These are phyloP conservation scores for Paraleonurus japonicus DNA, from an alignment of 257 asterid species.

Conservation along the genomic window DNA sequence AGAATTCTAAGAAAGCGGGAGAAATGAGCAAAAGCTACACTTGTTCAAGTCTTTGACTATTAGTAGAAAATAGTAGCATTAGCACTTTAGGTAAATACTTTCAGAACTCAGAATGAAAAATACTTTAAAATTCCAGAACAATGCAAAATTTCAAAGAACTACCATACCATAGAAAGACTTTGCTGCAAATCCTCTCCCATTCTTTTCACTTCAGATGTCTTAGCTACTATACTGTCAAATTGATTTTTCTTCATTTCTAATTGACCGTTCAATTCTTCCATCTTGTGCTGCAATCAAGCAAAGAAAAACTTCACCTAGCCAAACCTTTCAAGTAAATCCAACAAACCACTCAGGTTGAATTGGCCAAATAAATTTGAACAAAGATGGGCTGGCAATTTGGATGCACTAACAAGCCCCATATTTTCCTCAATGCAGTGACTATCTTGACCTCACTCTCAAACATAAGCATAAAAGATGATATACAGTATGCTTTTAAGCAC, in stretches of 20 bases:
- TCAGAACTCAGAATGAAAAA: slow-evolving; percentile 1
- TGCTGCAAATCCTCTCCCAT: slow-evolving; percentile 61
- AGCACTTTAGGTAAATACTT: slow-evolving; percentile 8
- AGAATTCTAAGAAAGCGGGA: slow-evolving; percentile 12
- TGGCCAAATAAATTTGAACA: slow-evolving; percentile 13
- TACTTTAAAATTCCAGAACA: neutral
- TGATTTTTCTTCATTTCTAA: slow-evolving; percentile 58
- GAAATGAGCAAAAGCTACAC: slow-evolving; percentile 17
- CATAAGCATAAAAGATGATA: neutral
- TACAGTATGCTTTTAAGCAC: slow-evolving; percentile 8
- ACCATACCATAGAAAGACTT: slow-evolving; percentile 56
- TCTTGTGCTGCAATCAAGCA: slow-evolving; percentile 55
- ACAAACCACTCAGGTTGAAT: slow-evolving; percentile 14
- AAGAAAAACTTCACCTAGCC: slow-evolving; percentile 24
- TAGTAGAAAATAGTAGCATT: slow-evolving; percentile 5
- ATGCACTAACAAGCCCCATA: slow-evolving; percentile 7
- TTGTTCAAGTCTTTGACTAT: slow-evolving; percentile 2
- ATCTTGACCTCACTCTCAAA: slow-evolving; percentile 10
- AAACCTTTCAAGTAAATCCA: slow-evolving; percentile 19
- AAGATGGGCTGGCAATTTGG: slow-evolving; percentile 1
- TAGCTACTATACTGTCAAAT: slow-evolving; percentile 58
- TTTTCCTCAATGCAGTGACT: neutral
- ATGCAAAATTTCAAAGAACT: slow-evolving; percentile 5
- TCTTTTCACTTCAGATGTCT: slow-evolving; percentile 70
- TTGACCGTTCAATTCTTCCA: slow-evolving; percentile 53